phyloP scores from a whole-genome alignment of 371 early-diverging fungal species.

The Apophysomyces ossiformis region DNA sequence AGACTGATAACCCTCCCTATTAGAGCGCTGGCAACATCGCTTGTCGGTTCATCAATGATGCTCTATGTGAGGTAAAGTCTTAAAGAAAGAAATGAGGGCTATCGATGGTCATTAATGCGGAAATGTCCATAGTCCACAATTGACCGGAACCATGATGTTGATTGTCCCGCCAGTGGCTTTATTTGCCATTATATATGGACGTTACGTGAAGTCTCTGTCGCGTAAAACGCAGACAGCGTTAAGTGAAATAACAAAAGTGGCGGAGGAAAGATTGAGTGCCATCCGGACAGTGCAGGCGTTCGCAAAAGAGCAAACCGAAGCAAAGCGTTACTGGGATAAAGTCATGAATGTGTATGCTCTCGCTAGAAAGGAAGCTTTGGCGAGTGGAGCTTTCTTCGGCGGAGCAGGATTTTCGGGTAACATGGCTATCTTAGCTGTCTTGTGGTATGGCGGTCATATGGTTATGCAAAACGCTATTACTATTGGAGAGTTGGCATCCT shows the following conservation, averaged over 20 bases:
- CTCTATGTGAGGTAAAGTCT: constrained; percentile 59
- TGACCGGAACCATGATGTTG: constrained; percentile 78
- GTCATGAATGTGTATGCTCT: constrained; percentile 64
- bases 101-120: neutral
- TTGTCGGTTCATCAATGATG: constrained; percentile 74
- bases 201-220: constrained; percentile 68
- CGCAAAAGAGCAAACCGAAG: constrained; percentile 67
- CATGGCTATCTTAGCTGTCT: constrained; percentile 72
- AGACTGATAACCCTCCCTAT: neutral
- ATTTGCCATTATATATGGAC: constrained; percentile 76
- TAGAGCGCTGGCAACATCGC: constrained; percentile 59
- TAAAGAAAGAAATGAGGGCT: neutral
- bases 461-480: constrained; percentile 71
- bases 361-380: constrained; percentile 72
- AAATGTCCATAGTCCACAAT: constrained; percentile 45
- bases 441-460: constrained; percentile 80
- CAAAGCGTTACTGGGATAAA: constrained; percentile 53
- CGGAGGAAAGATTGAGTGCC: constrained; percentile 74
- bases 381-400: constrained; percentile 78
- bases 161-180: constrained; percentile 80
- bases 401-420: constrained; percentile 80
- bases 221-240: constrained; percentile 73
- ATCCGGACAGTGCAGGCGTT: constrained; percentile 84
- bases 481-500: constrained; percentile 81
- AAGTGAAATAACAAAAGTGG: constrained; percentile 74